These are phyloP conservation scores for Phoenix roebelenii DNA, from an alignment of 176 grass and related monocot genomes.

Conservation along the genomic window DNA sequence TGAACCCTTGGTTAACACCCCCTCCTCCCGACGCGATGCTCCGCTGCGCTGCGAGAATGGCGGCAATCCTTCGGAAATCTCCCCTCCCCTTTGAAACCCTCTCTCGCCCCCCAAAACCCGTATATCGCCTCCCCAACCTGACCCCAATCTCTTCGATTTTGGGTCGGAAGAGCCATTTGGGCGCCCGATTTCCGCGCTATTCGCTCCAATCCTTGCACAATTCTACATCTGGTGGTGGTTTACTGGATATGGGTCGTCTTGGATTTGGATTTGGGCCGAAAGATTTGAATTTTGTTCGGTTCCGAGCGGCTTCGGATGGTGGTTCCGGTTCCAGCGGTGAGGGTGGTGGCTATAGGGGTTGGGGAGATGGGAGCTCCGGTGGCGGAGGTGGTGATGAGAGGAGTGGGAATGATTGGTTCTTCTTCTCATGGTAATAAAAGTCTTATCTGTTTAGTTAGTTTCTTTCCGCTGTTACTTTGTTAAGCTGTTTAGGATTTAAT, in stretches of 20 bases:
- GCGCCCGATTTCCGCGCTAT: background rate
- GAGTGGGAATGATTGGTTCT: conserved; percentile 11
- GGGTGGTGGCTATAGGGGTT: background rate
- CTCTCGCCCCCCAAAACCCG: background rate
- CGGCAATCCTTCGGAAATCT: conserved; percentile 16
- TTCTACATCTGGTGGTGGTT: background rate
- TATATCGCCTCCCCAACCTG: background rate
- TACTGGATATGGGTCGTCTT: background rate
- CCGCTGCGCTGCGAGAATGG: conserved; percentile 2
- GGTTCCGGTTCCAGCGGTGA: conserved; percentile 5
- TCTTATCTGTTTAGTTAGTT: no score
- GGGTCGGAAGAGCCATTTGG: background rate
- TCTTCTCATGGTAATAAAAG: conserved; percentile 19
- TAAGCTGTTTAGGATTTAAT: no score
- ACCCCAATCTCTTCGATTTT: background rate
- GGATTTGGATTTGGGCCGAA: background rate
- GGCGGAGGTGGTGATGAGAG: conserved; percentile 4
- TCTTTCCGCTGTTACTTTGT: no score
- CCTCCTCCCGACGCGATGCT: no score
- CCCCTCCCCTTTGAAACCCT: conserved; percentile 4
- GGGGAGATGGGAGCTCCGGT: background rate
- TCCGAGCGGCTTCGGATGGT: conserved; percentile 7
- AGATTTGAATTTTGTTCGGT: background rate
- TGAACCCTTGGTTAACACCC: no score
- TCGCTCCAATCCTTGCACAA: background rate